These are phyloP conservation scores for Xylaria sp. DNA, from an alignment of 2,329 filamentous ascomycete genomes.

Conservation along the genomic window DNA sequence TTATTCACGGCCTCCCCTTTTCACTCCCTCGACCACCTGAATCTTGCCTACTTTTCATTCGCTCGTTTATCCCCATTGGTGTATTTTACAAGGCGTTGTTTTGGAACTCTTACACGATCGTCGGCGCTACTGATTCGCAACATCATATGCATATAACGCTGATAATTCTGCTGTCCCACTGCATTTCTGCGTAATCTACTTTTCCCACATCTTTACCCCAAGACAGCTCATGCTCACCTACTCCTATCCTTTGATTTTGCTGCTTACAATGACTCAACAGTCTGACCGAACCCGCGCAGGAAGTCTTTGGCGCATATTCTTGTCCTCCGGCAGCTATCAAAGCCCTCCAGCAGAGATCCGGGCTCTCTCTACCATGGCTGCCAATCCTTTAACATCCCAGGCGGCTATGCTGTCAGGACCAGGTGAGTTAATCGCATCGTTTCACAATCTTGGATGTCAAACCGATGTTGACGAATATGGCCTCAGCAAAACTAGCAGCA, in stretches of 20 bases:
- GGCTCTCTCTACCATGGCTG: slow-evolving; percentile 19
- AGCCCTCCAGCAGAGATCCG: slow-evolving; percentile 1
- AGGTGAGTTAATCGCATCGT: slow-evolving; percentile 33
- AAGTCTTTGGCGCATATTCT: slow-evolving; percentile 19
- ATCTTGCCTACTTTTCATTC: neutral
- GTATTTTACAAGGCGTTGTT: neutral
- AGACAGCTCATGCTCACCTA: neutral
- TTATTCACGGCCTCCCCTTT: neutral
- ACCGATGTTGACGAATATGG: slow-evolving; percentile 11
- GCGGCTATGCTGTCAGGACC: slow-evolving; percentile 34
- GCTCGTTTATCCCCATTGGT: neutral
- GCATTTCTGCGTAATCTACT: neutral
- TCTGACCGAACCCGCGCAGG: slow-evolving; percentile 5
- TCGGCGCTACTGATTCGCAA: neutral
- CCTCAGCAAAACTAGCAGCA: slow-evolving; percentile 59
- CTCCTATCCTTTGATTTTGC: neutral
- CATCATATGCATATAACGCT: neutral
- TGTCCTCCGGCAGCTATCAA: slow-evolving; percentile 11
- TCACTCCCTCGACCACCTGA: neutral
- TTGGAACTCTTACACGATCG: neutral
- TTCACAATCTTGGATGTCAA: neutral
- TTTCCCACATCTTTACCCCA: neutral
- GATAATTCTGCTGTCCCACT: neutral
- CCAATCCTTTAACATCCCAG: slow-evolving; percentile 14
- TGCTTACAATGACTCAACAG: slow-evolving; percentile 23